These are phyloP conservation scores for Nectriaceae sp. DNA, from an alignment of 2,329 filamentous ascomycete genomes.

Conservation along the genomic window DNA sequence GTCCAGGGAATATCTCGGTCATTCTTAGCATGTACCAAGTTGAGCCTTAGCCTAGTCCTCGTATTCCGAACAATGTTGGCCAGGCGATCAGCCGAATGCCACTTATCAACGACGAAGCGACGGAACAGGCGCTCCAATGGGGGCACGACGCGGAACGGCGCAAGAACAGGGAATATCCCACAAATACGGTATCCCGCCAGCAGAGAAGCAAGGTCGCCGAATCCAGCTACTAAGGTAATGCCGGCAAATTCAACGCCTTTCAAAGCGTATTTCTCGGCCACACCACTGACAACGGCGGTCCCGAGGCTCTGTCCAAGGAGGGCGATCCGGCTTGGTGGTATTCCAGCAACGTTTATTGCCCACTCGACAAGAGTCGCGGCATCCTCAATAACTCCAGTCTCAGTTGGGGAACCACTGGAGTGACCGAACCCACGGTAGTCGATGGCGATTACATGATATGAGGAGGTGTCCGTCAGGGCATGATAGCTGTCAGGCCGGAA, in stretches of 20 bases:
- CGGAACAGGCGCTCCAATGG: conserved; percentile 62
- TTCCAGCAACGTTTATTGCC: conserved; percentile 62
- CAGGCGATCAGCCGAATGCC: conserved; percentile 72
- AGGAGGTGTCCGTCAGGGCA: conserved; percentile 70
- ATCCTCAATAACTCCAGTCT: conserved; percentile 80
- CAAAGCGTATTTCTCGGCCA: conserved; percentile 68
- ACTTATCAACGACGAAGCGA: conserved; percentile 72
- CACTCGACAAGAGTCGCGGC: conserved; percentile 74
- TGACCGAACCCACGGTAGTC: conserved; percentile 89
- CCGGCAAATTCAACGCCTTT: conserved; percentile 72
- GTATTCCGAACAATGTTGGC: conserved; percentile 55
- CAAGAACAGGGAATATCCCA: conserved; percentile 79
- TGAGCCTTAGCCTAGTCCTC: conserved; percentile 60
- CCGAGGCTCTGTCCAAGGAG: conserved; percentile 86
- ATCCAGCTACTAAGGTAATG: conserved; percentile 77
- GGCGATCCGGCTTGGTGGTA: conserved; percentile 73
- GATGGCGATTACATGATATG: conserved; percentile 80
- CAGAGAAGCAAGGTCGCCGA: conserved; percentile 73
- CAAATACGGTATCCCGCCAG: conserved; percentile 76
- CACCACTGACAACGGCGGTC: conserved; percentile 77
- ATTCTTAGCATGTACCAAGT: conserved; percentile 77
- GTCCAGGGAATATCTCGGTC: conserved; percentile 81
- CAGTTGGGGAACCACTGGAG: conserved; percentile 78
- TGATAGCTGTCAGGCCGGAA: conserved; percentile 78
- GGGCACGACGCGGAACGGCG: conserved; percentile 70